A percentile compares a stretch with the other conserved stretches of the same genome.
phyloP scores from a whole-genome alignment of 495 filamentous ascomycete genomes.

The Neurospora sp. region DNA sequence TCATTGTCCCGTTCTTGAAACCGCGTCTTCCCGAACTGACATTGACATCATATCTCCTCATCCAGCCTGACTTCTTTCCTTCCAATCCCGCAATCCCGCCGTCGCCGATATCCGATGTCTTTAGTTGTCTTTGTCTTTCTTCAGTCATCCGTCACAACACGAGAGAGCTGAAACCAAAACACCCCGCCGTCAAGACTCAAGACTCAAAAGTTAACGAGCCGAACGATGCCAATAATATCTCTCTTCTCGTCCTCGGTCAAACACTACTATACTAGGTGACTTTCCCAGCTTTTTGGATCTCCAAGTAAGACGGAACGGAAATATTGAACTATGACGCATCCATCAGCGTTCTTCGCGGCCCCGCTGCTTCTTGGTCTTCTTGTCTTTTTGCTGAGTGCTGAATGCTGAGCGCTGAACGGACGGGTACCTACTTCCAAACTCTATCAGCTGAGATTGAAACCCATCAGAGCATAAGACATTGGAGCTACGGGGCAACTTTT shows the following conservation, averaged over 20 bases:
- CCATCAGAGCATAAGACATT: too few species aligned
- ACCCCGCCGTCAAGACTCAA: background rate
- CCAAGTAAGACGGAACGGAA: background rate
- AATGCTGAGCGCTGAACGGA: background rate
- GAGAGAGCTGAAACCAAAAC: background rate
- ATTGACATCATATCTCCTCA: background rate
- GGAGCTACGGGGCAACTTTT: too few species aligned
- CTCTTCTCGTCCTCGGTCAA: background rate
- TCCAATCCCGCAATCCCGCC: background rate
- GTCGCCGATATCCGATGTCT: background rate
- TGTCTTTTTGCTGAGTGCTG: background rate
- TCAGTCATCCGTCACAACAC: background rate
- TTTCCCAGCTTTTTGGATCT: background rate
- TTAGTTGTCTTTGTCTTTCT: background rate
- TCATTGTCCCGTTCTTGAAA: background rate
- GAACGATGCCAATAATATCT: background rate
- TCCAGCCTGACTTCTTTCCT: background rate
- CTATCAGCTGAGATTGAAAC: background rate
- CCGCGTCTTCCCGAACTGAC: background rate
- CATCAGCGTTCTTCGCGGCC: background rate
- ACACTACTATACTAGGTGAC: background rate
- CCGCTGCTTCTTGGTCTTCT: background rate
- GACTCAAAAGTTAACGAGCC: background rate
- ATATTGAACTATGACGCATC: background rate
- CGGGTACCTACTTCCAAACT: background rate